Evolutionary conservation across 495 filamentous ascomycete genomes (phyloP), one percentile per base, ranked within the genome.

Genomic region (Neurospora africana): DNA sequence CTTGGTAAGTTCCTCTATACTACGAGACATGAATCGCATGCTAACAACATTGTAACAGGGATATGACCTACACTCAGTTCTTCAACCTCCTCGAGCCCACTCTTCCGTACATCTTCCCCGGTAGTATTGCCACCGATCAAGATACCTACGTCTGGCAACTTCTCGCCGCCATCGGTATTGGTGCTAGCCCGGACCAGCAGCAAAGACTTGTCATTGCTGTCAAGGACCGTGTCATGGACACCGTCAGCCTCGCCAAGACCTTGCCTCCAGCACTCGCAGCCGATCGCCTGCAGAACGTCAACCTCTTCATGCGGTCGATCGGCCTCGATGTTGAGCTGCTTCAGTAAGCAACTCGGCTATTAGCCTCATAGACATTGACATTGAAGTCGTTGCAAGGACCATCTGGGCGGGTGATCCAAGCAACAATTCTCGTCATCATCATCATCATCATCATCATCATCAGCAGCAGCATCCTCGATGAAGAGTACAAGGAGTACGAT

Each of bases 141-240:
- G 95, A 99, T 77, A 89, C 95, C 75, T 96, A 98, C 76, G 94
- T 98, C 19, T 99, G 95, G 95, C 94, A 98, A 80, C 97, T 98
- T 81, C 86, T 99, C 73, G 95, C 95, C 21, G 93, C 94, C 10
- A 90, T 96, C 73, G 95, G 95, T 58, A 93, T 97, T 74, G 94
- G 93, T 40, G 94, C 95, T 41, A 93, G 88, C 80, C 93, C 92
- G 9, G 91, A 95, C 71, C 95, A 98, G 81, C 96, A 99, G 81
- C 93, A 97, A 81, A 86, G 93, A 65, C 84, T 99, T 67, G 95
- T 99, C 4, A 88, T 97, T 78, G 94, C 93, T 68, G 96, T 99
- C 68, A 99, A 98, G 90, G 96, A 98, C 76, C 90, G 94, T 71
- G 95, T 99, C 70, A 96, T 98, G 93, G 95, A 97, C 78, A 98